A percentile compares a stretch with the other conserved stretches of the same genome.
Evolutionary conservation across 2,329 filamentous ascomycete species (phyloP).

Genomic region (Stagonosporopsis rhizophila): DNA sequence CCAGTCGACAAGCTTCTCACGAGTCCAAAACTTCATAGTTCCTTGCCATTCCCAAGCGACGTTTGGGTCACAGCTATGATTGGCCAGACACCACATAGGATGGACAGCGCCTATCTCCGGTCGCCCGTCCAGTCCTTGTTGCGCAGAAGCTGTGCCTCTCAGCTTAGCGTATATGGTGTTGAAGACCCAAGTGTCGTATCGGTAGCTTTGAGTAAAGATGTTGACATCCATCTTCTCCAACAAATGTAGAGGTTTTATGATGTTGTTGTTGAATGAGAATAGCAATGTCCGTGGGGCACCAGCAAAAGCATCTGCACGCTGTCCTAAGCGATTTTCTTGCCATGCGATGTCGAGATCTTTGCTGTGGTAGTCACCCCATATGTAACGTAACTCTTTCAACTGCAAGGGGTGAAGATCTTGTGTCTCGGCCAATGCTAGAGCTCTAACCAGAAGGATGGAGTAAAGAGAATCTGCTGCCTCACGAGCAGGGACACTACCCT

Average conservation of each 20-base stretch:
- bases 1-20: slow-evolving; percentile 64
- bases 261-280: slow-evolving; percentile 79
- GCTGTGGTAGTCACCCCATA: slow-evolving; percentile 68
- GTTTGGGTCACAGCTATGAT: slow-evolving; percentile 95
- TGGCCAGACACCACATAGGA: slow-evolving; percentile 94
- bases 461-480: slow-evolving; percentile 68
- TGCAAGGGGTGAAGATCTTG: slow-evolving; percentile 66
- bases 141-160: slow-evolving; percentile 84
- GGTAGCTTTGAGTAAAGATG: slow-evolving; percentile 64
- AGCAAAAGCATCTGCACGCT: slow-evolving; percentile 28
- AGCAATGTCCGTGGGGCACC: slow-evolving; percentile 67
- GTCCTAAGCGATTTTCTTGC: slow-evolving; percentile 23
- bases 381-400: slow-evolving; percentile 66
- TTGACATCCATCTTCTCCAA: slow-evolving; percentile 86
- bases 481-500: slow-evolving; percentile 61
- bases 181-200: slow-evolving; percentile 80
- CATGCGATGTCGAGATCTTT: slow-evolving; percentile 33
- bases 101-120: slow-evolving; percentile 94
- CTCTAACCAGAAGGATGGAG: slow-evolving; percentile 64
- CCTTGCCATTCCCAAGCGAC: slow-evolving; percentile 94
- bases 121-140: slow-evolving; percentile 72
- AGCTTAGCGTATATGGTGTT: slow-evolving; percentile 95
- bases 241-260: slow-evolving; percentile 76
- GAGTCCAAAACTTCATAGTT: slow-evolving; percentile 73
- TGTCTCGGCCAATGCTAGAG: slow-evolving; percentile 67